Percentiles rank a stretch among this genome's conserved stretches.
phyloP scores from a whole-genome alignment of 805 yeast species.

The Candida koratica region DNA sequence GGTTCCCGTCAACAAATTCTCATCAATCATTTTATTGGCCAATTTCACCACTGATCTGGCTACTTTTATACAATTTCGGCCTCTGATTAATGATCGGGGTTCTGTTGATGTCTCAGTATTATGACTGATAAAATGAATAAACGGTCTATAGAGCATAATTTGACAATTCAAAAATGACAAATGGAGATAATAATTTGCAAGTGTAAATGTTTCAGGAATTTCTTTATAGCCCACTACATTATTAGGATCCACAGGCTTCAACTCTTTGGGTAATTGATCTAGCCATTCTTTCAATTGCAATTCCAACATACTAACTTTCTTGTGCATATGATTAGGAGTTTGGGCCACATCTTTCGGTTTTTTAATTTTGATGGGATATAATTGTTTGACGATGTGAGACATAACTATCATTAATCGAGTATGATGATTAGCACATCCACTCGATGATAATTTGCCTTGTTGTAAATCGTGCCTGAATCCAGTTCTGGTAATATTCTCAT shows the following conservation, averaged over 20 bases:
- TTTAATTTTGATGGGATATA: constrained; percentile 66
- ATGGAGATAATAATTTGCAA: constrained; percentile 72
- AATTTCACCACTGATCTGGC: constrained; percentile 78
- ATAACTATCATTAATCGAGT: constrained; percentile 69
- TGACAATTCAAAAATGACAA: constrained; percentile 72
- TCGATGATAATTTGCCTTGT: constrained; percentile 56
- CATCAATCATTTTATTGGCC: constrained; percentile 74
- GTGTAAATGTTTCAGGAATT: constrained; percentile 54
- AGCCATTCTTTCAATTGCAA: constrained; percentile 69
- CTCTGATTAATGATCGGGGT: constrained; percentile 64
- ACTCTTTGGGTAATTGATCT: constrained; percentile 61
- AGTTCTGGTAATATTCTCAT: constrained; percentile 73
- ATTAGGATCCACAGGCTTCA: constrained; percentile 67
- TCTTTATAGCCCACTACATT: constrained; percentile 15
- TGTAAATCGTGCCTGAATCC: constrained; percentile 48
- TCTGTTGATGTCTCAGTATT: constrained; percentile 35
- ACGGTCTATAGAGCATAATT: constrained; percentile 80
- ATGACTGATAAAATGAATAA: constrained; percentile 75
- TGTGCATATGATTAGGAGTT: constrained; percentile 36
- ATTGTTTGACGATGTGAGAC: constrained; percentile 62
- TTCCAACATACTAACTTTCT: constrained; percentile 59
- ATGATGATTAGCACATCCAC: constrained; percentile 82
- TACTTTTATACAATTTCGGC: constrained; percentile 78
- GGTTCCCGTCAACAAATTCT: constrained; percentile 70
- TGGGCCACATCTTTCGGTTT: constrained; percentile 11